A percentile compares a stretch with the other conserved stretches of the same genome.
Evolutionary conservation across 345 rosid genomes (phyloP).

Genomic region (Viola odorata): DNA sequence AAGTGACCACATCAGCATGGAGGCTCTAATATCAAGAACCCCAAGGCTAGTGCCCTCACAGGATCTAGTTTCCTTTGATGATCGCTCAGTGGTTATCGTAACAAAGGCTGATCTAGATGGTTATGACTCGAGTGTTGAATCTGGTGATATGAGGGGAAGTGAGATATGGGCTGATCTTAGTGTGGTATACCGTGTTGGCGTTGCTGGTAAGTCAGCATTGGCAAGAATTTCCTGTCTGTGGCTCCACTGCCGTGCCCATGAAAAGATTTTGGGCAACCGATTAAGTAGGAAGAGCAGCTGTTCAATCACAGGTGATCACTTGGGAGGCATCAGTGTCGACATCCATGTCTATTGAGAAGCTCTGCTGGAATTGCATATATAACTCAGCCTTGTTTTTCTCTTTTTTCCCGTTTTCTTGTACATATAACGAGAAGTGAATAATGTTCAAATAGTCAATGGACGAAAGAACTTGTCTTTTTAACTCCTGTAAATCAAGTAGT

Average conservation of each 20-base stretch:
- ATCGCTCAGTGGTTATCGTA: constrained; percentile 70
- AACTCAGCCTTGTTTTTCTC: constrained; percentile 1
- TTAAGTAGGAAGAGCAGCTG: constrained; percentile 32
- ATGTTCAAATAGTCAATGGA: constrained; percentile 17
- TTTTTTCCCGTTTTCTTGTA: background rate
- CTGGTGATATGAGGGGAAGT: constrained; percentile 27
- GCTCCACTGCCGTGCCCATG: constrained; percentile 50
- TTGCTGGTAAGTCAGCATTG: constrained; percentile 55
- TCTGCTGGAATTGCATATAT: constrained; percentile 8
- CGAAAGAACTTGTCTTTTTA: background rate
- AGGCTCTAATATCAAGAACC: constrained; percentile 25
- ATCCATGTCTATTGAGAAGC: constrained; percentile 67
- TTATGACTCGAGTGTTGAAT: constrained; percentile 37
- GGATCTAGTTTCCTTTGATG: constrained; percentile 63
- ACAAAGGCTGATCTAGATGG: constrained; percentile 82
- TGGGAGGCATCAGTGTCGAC: constrained; percentile 68
- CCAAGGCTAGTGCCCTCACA: constrained; percentile 17
- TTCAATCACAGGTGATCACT: constrained; percentile 24
- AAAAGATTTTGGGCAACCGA: constrained; percentile 45
- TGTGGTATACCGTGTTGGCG: constrained; percentile 59
- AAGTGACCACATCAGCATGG: constrained; percentile 15
- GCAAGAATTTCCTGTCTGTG: constrained; percentile 72
- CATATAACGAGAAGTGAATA: constrained; percentile 17
- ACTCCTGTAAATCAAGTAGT: constrained; percentile 22
- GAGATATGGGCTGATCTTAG: constrained; percentile 61